A percentile compares a stretch with the other conserved stretches of the same genome.
phyloP scores from a whole-genome alignment of 1,284 basidiomycete genomes.

The Chiua sp. region DNA sequence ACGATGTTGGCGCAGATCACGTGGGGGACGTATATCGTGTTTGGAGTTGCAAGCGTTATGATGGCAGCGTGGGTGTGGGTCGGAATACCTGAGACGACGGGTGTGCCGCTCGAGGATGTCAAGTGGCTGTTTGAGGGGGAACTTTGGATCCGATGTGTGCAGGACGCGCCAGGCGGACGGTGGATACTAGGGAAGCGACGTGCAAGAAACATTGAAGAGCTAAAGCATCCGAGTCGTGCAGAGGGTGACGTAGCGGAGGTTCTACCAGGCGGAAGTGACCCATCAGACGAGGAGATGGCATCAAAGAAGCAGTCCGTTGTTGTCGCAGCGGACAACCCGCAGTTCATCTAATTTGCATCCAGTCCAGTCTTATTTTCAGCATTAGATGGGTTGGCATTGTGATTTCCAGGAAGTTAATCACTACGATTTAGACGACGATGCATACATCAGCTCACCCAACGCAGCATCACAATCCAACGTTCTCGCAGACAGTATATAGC shows the following conservation, averaged over 20 bases:
- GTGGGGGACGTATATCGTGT: constrained; percentile 58
- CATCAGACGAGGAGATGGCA: constrained; percentile 2
- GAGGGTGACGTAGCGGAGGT: neutral
- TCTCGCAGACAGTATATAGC: no score
- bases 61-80: constrained; percentile 51
- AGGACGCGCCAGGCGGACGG: constrained; percentile 51
- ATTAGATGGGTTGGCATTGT: neutral
- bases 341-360: constrained; percentile 8
- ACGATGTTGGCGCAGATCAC: constrained; percentile 51
- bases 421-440: no score
- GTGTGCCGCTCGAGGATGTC: constrained; percentile 53
- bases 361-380: neutral
- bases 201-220: constrained; percentile 33
- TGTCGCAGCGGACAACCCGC: neutral
- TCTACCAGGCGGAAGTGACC: neutral
- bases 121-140: constrained; percentile 50
- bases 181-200: constrained; percentile 42
- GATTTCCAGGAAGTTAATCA: neutral
- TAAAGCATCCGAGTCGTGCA: constrained; percentile 20
- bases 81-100: constrained; percentile 52
- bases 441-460: no score
- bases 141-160: constrained; percentile 43
- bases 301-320: neutral
- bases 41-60: constrained; percentile 48
- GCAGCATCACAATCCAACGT: no score